phyloP scores from a whole-genome alignment of 495 filamentous ascomycete species.

The Acidomyces sp. region DNA sequence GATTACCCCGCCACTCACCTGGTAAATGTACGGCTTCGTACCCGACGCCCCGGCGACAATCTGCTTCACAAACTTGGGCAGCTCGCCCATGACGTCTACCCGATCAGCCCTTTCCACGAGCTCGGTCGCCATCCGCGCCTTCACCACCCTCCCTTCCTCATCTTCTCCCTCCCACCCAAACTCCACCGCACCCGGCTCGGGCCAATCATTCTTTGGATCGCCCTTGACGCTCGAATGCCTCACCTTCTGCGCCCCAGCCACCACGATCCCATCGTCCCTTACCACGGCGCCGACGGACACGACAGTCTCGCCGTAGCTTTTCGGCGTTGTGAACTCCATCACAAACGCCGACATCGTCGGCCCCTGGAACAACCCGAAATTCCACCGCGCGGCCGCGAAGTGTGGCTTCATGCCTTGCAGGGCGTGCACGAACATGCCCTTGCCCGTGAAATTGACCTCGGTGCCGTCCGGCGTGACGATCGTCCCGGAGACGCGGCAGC shows the following conservation, averaged over 20 bases:
- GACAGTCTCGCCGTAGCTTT: constrained; percentile 78
- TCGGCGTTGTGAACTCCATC: constrained; percentile 96
- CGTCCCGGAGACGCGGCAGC: constrained; percentile 63
- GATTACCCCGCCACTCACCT: constrained; percentile 40
- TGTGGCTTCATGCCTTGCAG: constrained; percentile 99
- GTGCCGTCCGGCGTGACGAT: constrained; percentile 73
- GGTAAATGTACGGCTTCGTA: constrained; percentile 94
- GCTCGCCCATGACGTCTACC: constrained; percentile 91
- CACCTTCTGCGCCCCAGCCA: constrained; percentile 46
- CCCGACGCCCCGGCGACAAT: constrained; percentile 78
- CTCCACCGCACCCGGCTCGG: constrained; percentile 61
- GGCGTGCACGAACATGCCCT: constrained; percentile 63
- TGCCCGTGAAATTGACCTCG: constrained; percentile 71
- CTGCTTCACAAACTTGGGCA: constrained; percentile 87
- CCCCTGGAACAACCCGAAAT: constrained; percentile 82
- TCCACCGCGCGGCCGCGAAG: constrained; percentile 91
- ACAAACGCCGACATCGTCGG: constrained; percentile 73
- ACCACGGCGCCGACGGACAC: constrained; percentile 75
- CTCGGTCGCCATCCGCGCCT: constrained; percentile 53
- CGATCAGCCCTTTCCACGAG: constrained; percentile 65
- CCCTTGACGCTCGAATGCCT: constrained; percentile 50
- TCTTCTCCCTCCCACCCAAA: constrained; percentile 69
- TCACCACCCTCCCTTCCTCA: constrained; percentile 57
- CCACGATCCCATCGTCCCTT: constrained; percentile 67
- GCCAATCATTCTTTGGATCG: constrained; percentile 77